These are phyloP conservation scores for Botryotinia globosa DNA, from an alignment of 2,329 filamentous ascomycete species.

Conservation along the genomic window DNA sequence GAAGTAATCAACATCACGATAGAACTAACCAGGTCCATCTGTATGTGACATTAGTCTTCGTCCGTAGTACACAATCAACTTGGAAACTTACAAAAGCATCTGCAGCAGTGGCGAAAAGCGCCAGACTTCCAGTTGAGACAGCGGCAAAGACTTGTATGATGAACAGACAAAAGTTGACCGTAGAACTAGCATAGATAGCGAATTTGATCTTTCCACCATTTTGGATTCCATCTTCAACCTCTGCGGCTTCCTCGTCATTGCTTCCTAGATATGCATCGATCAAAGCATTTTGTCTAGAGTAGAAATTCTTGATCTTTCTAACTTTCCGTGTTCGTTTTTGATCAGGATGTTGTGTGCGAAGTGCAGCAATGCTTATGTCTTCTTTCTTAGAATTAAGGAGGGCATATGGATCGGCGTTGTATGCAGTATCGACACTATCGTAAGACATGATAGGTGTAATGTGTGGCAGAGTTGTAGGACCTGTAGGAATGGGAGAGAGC, in stretches of 20 bases:
- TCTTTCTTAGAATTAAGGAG: constrained; percentile 37
- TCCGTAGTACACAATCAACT: no score
- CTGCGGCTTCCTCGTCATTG: constrained; percentile 52
- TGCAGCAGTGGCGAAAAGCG: constrained; percentile 95
- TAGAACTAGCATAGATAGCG: constrained; percentile 65
- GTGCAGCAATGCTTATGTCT: constrained; percentile 43
- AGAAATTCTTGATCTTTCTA: constrained; percentile 47
- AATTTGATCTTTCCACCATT: constrained; percentile 22
- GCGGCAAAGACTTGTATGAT: constrained; percentile 86
- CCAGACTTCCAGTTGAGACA: constrained; percentile 81
- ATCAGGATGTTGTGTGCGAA: constrained; percentile 48
- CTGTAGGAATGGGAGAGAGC: not conserved
- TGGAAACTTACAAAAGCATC: constrained; percentile 61
- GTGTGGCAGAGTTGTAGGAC: not conserved
- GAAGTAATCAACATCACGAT: constrained; percentile 85
- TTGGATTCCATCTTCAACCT: constrained; percentile 47
- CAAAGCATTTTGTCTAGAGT: constrained; percentile 48
- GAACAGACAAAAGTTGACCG: constrained; percentile 76
- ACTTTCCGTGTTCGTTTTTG: constrained; percentile 39
- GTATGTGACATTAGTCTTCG: not conserved
- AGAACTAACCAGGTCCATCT: constrained; percentile 69
- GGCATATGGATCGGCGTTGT: constrained; percentile 39
- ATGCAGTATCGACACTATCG: not conserved
- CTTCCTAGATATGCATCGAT: constrained; percentile 54
- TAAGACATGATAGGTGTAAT: constrained; percentile 4